These are phyloP conservation scores for Pachyrhizus erosus DNA, from an alignment of 306 rosid species.

Conservation along the genomic window DNA sequence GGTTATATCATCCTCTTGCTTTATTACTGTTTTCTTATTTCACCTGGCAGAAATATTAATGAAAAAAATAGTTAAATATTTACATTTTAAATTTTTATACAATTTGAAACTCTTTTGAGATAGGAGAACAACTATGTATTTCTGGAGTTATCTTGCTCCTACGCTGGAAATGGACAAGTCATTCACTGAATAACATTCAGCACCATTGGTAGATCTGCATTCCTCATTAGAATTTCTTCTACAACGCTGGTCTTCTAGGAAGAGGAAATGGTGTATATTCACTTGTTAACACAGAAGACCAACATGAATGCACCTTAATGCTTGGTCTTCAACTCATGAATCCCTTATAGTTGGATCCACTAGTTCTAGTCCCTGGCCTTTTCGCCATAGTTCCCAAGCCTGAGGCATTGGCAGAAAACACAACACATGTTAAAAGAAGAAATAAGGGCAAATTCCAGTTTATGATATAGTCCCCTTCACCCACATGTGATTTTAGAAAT, in stretches of 20 bases:
- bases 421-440: not conserved
- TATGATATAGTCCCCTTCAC: too few species aligned
- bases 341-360: conserved; percentile 20
- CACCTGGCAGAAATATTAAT: not conserved
- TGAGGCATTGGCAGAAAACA: not conserved
- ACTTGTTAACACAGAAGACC: conserved; percentile 34
- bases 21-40: too few species aligned
- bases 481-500: too few species aligned
- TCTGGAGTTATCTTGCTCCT: not conserved
- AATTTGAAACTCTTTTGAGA: not conserved
- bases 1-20: not conserved
- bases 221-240: not conserved
- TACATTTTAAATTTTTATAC: not conserved
- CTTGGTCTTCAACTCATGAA: conserved; percentile 8
- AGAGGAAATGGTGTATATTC: conserved; percentile 31
- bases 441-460: too few species aligned
- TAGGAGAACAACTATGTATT: not conserved
- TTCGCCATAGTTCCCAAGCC: conserved; percentile 36
- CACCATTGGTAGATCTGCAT: not conserved
- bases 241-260: conserved; percentile 42
- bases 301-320: conserved; percentile 35
- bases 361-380: conserved; percentile 32
- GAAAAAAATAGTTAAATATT: not conserved
- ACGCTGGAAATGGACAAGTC: conserved; percentile 22
- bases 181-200: conserved; percentile 18